Evolutionary conservation across 1,139 yeast species (phyloP), one percentile per base, ranked within the genome.

Genomic region (Zygosaccharomyces sapae): DNA sequence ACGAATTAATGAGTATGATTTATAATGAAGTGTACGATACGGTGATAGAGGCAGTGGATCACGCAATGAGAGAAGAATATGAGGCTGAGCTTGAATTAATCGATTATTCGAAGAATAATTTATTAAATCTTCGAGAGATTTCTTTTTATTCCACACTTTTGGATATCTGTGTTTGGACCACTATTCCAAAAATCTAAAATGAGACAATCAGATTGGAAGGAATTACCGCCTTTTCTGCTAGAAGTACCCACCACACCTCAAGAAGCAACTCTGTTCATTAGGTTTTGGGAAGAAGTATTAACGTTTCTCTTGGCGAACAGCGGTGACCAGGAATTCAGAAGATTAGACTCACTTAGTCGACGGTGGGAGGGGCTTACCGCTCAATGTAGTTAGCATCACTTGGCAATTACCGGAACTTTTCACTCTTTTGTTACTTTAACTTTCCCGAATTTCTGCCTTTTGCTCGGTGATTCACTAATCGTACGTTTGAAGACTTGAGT

Each of bases 111-210:
- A 66, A 68, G 12, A 54, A 66, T 2, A 30, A 58, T 0, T 57
- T 79, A 1, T 43, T 41, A 0, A 63, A 68, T 2, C 57, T 84
- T n/a, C 41, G 41, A 1, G 80, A 75, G 47, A 73, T 81, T 34
- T 65, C 74, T 1, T 1, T 65, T 70, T 1, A 61, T 86, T 8
- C 66, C 69, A 5, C 60, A 75, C 45, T 80, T 74, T 57, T 76
- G 84, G 79, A 59, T 77, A 2, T 72, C 87, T 0, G 84, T 81
- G 0, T 86, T 85, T 58, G 65, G 74, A 4, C 76, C 69, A 3
- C 75, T 74, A 44, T 73, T 79, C 58, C 55, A 58, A 35, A 53
- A 48, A 13, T 50, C 53, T 5, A 37, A 44, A 7, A 43, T 66
- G 30, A 60, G 54, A 35, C 56, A 46, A 53, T 44, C 45, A 50